Conservation (phyloP, 2,329 filamentous ascomycete genomes). For the Neonectria hederae region DNA sequence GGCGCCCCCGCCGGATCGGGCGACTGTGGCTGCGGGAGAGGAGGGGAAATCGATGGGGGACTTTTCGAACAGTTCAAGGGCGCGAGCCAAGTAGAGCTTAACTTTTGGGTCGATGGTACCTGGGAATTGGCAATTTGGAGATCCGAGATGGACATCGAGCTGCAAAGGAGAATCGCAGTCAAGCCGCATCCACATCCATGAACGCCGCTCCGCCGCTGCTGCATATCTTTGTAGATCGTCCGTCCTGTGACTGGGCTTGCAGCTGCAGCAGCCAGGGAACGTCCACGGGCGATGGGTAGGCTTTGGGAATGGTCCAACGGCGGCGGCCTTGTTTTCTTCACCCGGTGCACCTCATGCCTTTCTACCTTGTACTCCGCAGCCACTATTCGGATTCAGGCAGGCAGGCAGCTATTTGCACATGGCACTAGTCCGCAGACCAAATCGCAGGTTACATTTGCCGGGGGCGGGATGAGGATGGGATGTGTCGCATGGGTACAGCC, state of each 20-base stretch:
- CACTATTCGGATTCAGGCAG: background rate
- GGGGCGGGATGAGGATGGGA: background rate
- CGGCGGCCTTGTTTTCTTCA: background rate
- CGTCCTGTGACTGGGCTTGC: slow-evolving; percentile 3
- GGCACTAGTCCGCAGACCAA: background rate
- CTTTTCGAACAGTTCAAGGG: background rate
- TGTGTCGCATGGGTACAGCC: background rate
- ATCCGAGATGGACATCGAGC: slow-evolving; percentile 5
- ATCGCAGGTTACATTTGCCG: background rate
- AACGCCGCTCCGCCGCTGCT: background rate
- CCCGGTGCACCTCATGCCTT: background rate
- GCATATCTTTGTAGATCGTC: slow-evolving; percentile 13
- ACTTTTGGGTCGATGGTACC: slow-evolving; percentile 1
- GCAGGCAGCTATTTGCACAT: background rate
- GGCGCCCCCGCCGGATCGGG: slow-evolving; percentile 14
- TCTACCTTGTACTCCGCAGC: background rate
- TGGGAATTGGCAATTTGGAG: slow-evolving; percentile 10
- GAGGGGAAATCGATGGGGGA: background rate
- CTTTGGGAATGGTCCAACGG: slow-evolving; percentile 18
- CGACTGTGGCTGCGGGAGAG: slow-evolving; percentile 14
- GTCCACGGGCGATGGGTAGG: slow-evolving; percentile 12
- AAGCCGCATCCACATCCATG: background rate
- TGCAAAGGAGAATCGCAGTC: background rate
- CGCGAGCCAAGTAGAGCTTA: slow-evolving; percentile 3
- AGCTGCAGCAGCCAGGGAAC: slow-evolving; percentile 14